These are phyloP conservation scores for Aspergillus melleus DNA, from an alignment of 2,329 filamentous ascomycete genomes.

Conservation along the genomic window DNA sequence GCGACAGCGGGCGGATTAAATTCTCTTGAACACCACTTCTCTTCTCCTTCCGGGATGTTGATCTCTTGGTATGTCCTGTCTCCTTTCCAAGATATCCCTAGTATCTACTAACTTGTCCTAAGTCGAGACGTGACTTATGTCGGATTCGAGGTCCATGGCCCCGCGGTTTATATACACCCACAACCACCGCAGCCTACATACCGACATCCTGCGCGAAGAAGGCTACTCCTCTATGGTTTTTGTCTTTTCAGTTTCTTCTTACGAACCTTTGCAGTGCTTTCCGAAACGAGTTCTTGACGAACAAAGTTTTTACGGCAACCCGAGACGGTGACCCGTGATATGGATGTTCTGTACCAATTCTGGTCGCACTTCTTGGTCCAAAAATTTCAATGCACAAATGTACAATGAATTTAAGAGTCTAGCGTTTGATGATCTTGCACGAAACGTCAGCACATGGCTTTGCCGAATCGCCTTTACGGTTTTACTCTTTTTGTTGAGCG, in stretches of 20 bases:
- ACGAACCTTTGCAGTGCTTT: constrained; percentile 23
- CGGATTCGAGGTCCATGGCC: not conserved
- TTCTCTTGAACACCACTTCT: not conserved
- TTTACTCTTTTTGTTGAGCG: constrained; percentile 55
- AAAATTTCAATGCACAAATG: constrained; percentile 73
- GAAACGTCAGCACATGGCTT: constrained; percentile 58
- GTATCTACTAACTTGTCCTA: constrained; percentile 2
- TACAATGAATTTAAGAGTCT: constrained; percentile 71
- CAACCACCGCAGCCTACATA: constrained; percentile 7
- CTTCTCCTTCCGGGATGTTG: not conserved
- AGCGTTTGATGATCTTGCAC: constrained; percentile 63
- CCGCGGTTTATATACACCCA: not conserved
- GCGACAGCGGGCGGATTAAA: constrained; percentile 9
- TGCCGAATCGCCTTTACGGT: constrained; percentile 66
- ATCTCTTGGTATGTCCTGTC: not conserved
- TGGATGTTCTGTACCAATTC: constrained; percentile 70
- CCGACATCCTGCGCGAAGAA: constrained; percentile 53
- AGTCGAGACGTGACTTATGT: constrained; percentile 7
- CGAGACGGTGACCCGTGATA: constrained; percentile 38
- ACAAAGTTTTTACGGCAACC: constrained; percentile 44
- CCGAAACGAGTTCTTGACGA: constrained; percentile 52
- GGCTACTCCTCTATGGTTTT: constrained; percentile 34
- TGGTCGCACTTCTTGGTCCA: constrained; percentile 70
- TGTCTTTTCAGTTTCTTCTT: constrained; percentile 42
- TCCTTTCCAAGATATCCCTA: not conserved